Evolutionary conservation across 2,329 filamentous ascomycete genomes (phyloP), one percentile per base, ranked within the genome.

Genomic region (Fusarium goolgardi): DNA sequence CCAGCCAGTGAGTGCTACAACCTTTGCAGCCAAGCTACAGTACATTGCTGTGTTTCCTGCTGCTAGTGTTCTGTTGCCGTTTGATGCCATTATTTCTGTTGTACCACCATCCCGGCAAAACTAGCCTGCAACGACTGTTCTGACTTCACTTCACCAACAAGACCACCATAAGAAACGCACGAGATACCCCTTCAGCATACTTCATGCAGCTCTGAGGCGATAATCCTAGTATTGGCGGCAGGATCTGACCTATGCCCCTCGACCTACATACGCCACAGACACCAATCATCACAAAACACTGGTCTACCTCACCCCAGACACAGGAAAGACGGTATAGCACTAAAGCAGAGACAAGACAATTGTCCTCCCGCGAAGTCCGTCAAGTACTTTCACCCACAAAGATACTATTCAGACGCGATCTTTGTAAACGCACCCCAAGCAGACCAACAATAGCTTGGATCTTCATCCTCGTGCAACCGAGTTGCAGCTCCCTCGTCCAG

Each of bases 401-500:
- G 50, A 68, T 54, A 57, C 64, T 50, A 43, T 51, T 58, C 44
- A 55, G 55, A 59, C 53, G 29, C 62, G 57, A 60, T 68, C 65
- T 67, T 62, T 59, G 56, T 66, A 68, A 71, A 54, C 71, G 55
- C 63, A 73, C 63, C 59, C 64, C 49, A 45, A 60, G 55, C 59
- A 63, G 52, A 54, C 60, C 65, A 70, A 71, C 67, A 54, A 69
- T 57, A 63, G 46, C 37, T 47, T 23, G 49, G 62, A 56, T 57
- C 53, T 63, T 55, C 52, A 40, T 71, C 59, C 65, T 72, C 61
- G 71, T 72, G 70, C 65, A 61, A 66, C 71, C 55, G 52, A 55
- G 46, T 49, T 56, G 60, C 69, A 66, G 51, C 53, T 68, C 53
- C 57, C 55, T 55, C 63, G 52, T 63, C 62, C 65, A 51, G 62